Evolutionary conservation across 164 flowering plant species (phyloP), one percentile per base, ranked within the genome.

Genomic region (Stephania cephalantha): DNA sequence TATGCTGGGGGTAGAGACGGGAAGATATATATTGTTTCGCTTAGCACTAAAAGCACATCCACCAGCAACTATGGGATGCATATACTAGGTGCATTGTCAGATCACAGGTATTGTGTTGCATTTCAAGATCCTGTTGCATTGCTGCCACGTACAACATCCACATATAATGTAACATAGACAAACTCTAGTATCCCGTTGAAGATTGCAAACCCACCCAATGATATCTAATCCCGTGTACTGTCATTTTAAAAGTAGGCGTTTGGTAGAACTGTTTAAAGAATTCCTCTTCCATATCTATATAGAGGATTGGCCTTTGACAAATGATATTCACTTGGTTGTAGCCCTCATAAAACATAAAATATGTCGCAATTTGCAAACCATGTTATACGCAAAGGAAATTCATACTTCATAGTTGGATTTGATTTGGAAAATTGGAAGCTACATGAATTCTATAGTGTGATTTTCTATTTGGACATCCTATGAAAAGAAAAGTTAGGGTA

Each of bases 1-100:
- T 93, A 90, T 86, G 97, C 95, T 78, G 99, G 97, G 4, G 58
- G 94, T 72, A 88, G 88, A 76, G 95, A 95, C 83, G 95, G 97
- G 44, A 90, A 85, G 78, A 89, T 93, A 78, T 90, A 89, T 75
- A 87, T 90, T 78, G 93, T 86, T 69, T 90, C 88, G 31, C 87
- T 95, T 58, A 85, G 80, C 85, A 87, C 87, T 71, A 90, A 77
- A 75, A 79, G 85, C 69, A 52, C 76, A 52, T 64, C 88, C 25
- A 82, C 55, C 78, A 82, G 80, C 79, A 83, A 46, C 74, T 82
- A 84, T 70, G 93, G 97, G 73, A 66, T 71, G 81, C 91, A 95
- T 84, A 89, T 93, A 20, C 75, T 91, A 76, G 88, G 88, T 55
- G 71, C 86, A 74, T 76, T 93, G 66, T 83, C 90, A 30, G 91